Conservation (phyloP, 495 filamentous ascomycete species). For the Penicillium steckii region DNA sequence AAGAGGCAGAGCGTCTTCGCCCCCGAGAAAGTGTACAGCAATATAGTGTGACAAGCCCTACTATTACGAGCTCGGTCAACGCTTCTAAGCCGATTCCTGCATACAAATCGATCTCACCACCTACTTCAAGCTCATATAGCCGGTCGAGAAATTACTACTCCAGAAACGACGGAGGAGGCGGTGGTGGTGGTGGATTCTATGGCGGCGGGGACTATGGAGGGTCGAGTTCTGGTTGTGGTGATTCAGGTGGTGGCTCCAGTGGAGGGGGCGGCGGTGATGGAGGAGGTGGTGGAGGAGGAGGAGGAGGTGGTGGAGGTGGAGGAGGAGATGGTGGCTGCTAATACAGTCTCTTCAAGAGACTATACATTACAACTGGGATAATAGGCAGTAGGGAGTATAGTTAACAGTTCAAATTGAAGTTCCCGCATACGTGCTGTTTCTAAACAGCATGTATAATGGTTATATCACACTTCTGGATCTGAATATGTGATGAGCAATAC, state of each 20-base stretch:
- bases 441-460: too few relatives aligned
- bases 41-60: not conserved
- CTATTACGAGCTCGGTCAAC: too few relatives aligned
- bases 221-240: not conserved
- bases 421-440: too few relatives aligned
- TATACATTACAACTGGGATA: not conserved
- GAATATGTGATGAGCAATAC: too few relatives aligned
- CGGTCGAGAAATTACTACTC: not conserved
- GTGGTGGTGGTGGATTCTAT: not conserved
- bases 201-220: not conserved
- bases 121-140: not conserved
- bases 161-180: not conserved
- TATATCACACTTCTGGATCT: too few relatives aligned
- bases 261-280: not conserved
- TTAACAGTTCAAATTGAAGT: too few relatives aligned
- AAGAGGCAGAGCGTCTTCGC: not conserved
- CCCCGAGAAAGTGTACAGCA: not conserved
- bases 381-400: not conserved
- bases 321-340: not conserved
- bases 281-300: not conserved
- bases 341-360: not conserved
- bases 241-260: not conserved
- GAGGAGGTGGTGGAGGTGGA: not conserved
- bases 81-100: not conserved
- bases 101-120: not conserved